A percentile compares a stretch with the other conserved stretches of the same genome.
phyloP scores from a whole-genome alignment of 1,284 basidiomycete species.

The Microbotryomycetes sp. region DNA sequence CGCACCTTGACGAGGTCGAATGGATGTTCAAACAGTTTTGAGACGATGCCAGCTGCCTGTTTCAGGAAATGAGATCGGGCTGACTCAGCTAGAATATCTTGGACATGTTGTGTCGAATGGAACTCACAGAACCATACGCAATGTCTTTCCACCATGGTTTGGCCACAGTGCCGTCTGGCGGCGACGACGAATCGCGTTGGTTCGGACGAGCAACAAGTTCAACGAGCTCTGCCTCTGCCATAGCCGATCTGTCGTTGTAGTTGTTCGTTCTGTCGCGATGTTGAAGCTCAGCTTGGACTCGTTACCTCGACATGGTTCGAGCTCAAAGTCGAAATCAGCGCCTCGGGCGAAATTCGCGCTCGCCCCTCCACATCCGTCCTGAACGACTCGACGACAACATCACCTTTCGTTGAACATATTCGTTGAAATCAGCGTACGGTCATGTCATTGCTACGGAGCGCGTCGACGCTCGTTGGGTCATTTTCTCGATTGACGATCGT shows the following conservation, averaged over 20 bases:
- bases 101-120: not conserved
- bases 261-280: too few relatives aligned
- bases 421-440: too few relatives aligned
- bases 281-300: too few relatives aligned
- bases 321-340: too few relatives aligned
- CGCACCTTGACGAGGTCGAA: slow-evolving; percentile 60
- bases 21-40: slow-evolving; percentile 78
- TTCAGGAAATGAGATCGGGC: not conserved
- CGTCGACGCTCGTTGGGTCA: not conserved
- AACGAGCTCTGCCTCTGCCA: not conserved
- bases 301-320: too few relatives aligned
- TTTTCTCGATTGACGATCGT: slow-evolving; percentile 4
- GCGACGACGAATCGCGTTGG: slow-evolving; percentile 3
- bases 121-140: slow-evolving; percentile 47
- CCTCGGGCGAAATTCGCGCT: too few relatives aligned
- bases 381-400: not conserved
- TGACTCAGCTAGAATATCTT: not conserved
- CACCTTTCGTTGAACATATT: too few relatives aligned
- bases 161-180: slow-evolving; percentile 5
- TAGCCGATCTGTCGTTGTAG: too few relatives aligned
- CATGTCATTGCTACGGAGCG: not conserved
- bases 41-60: slow-evolving; percentile 67
- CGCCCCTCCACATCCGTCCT: not conserved
- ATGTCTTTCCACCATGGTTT: slow-evolving; percentile 43
- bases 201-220: not conserved